Evolutionary conservation across 164 flowering plant species (phyloP).

Genomic region (Kingdonia uniflora): DNA sequence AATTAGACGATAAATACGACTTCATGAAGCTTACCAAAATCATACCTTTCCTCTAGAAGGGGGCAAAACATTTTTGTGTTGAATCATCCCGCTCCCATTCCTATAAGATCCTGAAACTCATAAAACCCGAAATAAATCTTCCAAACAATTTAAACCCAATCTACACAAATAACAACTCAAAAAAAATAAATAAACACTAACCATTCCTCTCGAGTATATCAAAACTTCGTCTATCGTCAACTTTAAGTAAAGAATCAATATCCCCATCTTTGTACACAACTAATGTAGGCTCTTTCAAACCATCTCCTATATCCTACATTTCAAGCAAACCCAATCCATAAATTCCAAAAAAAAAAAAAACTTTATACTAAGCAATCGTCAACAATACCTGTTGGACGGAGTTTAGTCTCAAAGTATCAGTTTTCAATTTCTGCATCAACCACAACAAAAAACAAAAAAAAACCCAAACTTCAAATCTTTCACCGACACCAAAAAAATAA

Average conservation of each 20-base stretch:
- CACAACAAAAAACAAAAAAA: conserved; percentile 5
- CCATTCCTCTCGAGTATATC: conserved; percentile 26
- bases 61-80: conserved; percentile 1
- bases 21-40: conserved; percentile 1
- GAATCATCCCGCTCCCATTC: conserved; percentile 2
- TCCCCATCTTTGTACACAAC: conserved; percentile 45
- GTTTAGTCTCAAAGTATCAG: conserved; percentile 29
- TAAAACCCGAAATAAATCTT: background rate
- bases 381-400: conserved; percentile 44
- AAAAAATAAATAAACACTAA: conserved; percentile 14
- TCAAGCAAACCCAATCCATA: conserved; percentile 8
- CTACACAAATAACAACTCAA: background rate
- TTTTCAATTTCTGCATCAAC: conserved; percentile 44
- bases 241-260: conserved; percentile 18
- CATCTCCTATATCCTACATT: conserved; percentile 45
- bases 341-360: background rate
- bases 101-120: conserved; percentile 6
- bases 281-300: conserved; percentile 43
- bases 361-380: background rate
- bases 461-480: background rate
- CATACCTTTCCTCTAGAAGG: conserved; percentile 14
- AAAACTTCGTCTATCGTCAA: background rate
- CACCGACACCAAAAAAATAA: too few relatives aligned
- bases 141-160: too few relatives aligned
- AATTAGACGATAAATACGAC: background rate